Percentiles rank a stretch among this genome's conserved stretches.
phyloP scores from a whole-genome alignment of 257 asterid species.

The Nicotiana tabacum region DNA sequence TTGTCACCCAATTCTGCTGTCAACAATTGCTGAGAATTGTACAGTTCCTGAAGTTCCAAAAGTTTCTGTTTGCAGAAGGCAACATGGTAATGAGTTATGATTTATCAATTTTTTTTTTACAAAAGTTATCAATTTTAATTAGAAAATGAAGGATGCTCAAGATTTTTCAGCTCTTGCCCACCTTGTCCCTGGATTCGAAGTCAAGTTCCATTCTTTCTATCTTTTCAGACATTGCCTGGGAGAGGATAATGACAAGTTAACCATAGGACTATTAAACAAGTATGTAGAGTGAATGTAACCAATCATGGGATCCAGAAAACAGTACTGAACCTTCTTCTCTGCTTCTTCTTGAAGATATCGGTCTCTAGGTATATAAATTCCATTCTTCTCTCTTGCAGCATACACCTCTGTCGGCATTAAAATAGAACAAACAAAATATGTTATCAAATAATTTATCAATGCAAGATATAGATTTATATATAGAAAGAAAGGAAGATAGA shows the following conservation, averaged over 20 bases:
- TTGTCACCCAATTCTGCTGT: constrained; percentile 63
- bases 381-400: constrained; percentile 98
- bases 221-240: constrained; percentile 93
- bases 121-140: not conserved
- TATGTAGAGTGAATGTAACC: constrained; percentile 6
- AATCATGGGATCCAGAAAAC: constrained; percentile 8
- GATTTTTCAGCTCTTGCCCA: constrained; percentile 18
- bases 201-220: constrained; percentile 95
- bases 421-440: not conserved
- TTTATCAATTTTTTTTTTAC: not conserved
- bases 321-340: constrained; percentile 71
- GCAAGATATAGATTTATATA: not conserved
- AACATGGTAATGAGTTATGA: constrained; percentile 7
- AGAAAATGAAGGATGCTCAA: constrained; percentile 1
- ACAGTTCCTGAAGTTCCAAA: constrained; percentile 75
- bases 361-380: constrained; percentile 93
- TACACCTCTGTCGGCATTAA: constrained; percentile 65
- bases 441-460: not conserved
- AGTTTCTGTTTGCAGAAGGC: constrained; percentile 56
- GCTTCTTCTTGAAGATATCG: constrained; percentile 99
- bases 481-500: not conserved
- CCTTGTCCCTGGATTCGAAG: constrained; percentile 92
- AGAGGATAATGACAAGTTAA: constrained; percentile 1
- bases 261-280: constrained; percentile 1
- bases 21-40: constrained; percentile 78